Percentiles rank a stretch among this genome's conserved stretches.
phyloP scores from a whole-genome alignment of 345 rosid genomes.

The Salix koriyanagi region DNA sequence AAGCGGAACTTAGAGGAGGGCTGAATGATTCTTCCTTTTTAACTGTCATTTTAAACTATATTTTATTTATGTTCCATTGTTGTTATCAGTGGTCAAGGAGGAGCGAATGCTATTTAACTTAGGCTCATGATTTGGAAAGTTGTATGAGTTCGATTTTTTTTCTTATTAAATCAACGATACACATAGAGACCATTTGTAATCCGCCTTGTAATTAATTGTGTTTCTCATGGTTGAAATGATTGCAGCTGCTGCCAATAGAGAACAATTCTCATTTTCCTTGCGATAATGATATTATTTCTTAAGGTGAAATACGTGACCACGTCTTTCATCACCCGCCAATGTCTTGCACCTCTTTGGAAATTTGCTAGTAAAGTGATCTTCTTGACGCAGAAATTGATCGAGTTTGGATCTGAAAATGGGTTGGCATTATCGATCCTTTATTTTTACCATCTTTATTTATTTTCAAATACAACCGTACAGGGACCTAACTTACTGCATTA shows the following conservation, averaged over 20 bases:
- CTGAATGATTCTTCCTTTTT: not conserved
- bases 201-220: too few species aligned
- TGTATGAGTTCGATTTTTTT: not conserved
- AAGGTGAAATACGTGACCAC: too few species aligned
- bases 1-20: not conserved
- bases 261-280: not conserved
- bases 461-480: not conserved
- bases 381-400: slow-evolving; percentile 54
- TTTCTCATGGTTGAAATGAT: not conserved
- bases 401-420: slow-evolving; percentile 81
- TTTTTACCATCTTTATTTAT: not conserved
- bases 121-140: not conserved
- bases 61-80: not conserved
- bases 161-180: not conserved
- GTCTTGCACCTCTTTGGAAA: too few species aligned
- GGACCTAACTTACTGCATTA: too few species aligned
- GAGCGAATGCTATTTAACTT: not conserved
- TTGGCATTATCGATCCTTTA: slow-evolving; percentile 7
- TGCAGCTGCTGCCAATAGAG: not conserved
- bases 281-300: too few species aligned
- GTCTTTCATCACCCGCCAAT: too few species aligned
- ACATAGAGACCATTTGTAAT: not conserved
- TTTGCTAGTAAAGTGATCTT: slow-evolving; percentile 43
- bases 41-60: too few species aligned
- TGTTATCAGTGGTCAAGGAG: not conserved